Base-by-base conservation (phyloP, 1,284 basidiomycete species). In the Meripilus lineatus region DNA sequence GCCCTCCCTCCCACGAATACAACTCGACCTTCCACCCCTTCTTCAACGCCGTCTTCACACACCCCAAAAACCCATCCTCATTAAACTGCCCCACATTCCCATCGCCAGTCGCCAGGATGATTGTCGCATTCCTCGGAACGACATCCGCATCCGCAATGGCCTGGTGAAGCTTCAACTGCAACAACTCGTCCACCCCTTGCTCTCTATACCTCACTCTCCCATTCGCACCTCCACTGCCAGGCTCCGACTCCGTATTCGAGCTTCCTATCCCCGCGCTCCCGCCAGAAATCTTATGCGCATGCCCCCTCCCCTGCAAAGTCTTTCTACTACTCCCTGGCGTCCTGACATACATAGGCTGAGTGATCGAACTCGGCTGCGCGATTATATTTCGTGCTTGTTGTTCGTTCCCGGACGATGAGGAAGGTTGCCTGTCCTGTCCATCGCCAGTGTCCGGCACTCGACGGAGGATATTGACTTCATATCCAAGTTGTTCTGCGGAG, bases 1-100 rank as follows among this genome's bases (percentile, higher is more conserved):
- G 60, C 1, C 86, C 85, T 25, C 80, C 81, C 57, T 87, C 84
- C 88, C 88, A 90, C 5, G 85, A 86, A 59, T 88, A 88, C 56
- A 94, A 59, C 66, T 94, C 92, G 13, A 94, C 89, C 48, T 71
- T 74, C 92, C 91, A 94, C 2, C 91, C 91, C 42, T 82, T 77
- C 63, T 81, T 82, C 55, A 93, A 65, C 8, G 92, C 91, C 10
- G 82, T 81, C 44, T 86, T 70, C 11, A 92, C 88, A 41, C 85
- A 84, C 1, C 90, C 89, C 22, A 90, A 62, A 64, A 93, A 94
- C 3, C 90, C 90, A 55, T 91, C 85, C 49, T 89, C 85, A 61
- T 83, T 92, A 59, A 92, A 93, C 59, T 93, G 84, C 2, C 88
- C 87, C 10, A 84, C 83, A 56, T 89, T 89, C 17, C 89, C 90